Evolutionary conservation across 2,329 filamentous ascomycete genomes (phyloP).

Genomic region (Fusarium sp.): DNA sequence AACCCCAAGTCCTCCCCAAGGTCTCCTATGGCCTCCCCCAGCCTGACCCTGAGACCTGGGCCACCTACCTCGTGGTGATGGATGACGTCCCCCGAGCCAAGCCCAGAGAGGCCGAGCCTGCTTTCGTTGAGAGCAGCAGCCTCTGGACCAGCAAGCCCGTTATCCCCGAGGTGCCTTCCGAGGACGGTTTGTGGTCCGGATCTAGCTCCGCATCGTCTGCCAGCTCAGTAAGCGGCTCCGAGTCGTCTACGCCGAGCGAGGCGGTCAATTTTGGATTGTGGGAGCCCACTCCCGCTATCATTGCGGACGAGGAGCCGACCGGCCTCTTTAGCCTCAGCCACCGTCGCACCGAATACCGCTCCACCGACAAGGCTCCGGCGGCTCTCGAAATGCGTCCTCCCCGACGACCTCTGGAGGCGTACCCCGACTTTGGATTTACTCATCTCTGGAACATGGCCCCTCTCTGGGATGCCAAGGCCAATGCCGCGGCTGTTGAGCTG

Average conservation of each 20-base stretch:
- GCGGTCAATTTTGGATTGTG: conserved; percentile 40
- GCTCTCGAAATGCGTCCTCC: conserved; percentile 37
- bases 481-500: conserved; percentile 25
- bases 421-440: conserved; percentile 33
- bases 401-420: conserved; percentile 33
- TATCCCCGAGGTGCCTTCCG: conserved; percentile 22
- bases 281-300: conserved; percentile 23
- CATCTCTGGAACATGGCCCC: conserved; percentile 42
- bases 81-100: conserved; percentile 38
- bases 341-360: conserved; percentile 39
- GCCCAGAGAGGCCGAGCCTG: conserved; percentile 38
- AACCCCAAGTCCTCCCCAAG: conserved; percentile 23
- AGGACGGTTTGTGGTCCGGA: conserved; percentile 38
- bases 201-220: conserved; percentile 26
- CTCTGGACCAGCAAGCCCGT: conserved; percentile 36
- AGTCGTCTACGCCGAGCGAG: conserved; percentile 15
- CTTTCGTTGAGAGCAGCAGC: conserved; percentile 34
- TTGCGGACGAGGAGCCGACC: conserved; percentile 30
- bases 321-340: conserved; percentile 42
- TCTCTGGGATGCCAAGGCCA: conserved; percentile 40
- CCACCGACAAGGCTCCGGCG: conserved; percentile 37
- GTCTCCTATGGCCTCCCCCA: conserved; percentile 44
- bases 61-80: conserved; percentile 36
- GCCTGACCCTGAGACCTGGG: conserved; percentile 44
- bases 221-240: conserved; percentile 16